These are phyloP conservation scores for Rugosomyces carneus DNA, from an alignment of 1,284 basidiomycete genomes.

Conservation along the genomic window DNA sequence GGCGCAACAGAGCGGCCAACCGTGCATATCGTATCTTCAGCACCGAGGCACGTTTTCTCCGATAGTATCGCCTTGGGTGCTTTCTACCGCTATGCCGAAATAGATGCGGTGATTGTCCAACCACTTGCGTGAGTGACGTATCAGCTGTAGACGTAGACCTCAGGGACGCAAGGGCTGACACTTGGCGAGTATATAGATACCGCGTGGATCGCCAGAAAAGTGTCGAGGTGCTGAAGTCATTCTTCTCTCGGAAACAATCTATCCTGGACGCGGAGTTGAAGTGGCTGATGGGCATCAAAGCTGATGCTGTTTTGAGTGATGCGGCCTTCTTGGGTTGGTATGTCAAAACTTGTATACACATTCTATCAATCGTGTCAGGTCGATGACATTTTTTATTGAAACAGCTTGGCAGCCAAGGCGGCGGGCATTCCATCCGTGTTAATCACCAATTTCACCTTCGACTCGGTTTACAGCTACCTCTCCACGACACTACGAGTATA, in stretches of 20 bases:
- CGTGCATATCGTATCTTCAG: slow-evolving; percentile 61
- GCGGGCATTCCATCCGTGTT: slow-evolving; percentile 62
- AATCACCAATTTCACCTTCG: slow-evolving; percentile 78
- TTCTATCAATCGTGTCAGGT: neutral
- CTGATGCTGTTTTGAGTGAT: slow-evolving; percentile 66
- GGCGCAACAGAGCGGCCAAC: slow-evolving; percentile 29
- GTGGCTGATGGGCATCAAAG: slow-evolving; percentile 50
- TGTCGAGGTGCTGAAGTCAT: slow-evolving; percentile 52
- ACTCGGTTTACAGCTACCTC: slow-evolving; percentile 75
- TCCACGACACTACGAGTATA: slow-evolving; percentile 38
- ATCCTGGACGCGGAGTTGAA: slow-evolving; percentile 48
- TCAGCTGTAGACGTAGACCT: slow-evolving; percentile 1
- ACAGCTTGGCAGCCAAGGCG: slow-evolving; percentile 59
- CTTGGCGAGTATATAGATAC: slow-evolving; percentile 35
- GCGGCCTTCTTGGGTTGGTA: slow-evolving; percentile 76
- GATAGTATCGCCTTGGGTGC: slow-evolving; percentile 56
- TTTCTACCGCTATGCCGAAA: slow-evolving; percentile 57
- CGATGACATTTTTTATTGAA: neutral
- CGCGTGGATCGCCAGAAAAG: slow-evolving; percentile 68
- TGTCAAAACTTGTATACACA: slow-evolving; percentile 19
- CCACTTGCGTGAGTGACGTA: slow-evolving; percentile 53
- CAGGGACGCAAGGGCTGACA: slow-evolving; percentile 2
- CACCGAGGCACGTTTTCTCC: slow-evolving; percentile 59
- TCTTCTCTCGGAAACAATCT: slow-evolving; percentile 49
- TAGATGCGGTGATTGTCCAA: slow-evolving; percentile 70